These are phyloP conservation scores for Coprinopsis cinerea DNA, from an alignment of 768 basidiomycete genomes.

Conservation along the genomic window DNA sequence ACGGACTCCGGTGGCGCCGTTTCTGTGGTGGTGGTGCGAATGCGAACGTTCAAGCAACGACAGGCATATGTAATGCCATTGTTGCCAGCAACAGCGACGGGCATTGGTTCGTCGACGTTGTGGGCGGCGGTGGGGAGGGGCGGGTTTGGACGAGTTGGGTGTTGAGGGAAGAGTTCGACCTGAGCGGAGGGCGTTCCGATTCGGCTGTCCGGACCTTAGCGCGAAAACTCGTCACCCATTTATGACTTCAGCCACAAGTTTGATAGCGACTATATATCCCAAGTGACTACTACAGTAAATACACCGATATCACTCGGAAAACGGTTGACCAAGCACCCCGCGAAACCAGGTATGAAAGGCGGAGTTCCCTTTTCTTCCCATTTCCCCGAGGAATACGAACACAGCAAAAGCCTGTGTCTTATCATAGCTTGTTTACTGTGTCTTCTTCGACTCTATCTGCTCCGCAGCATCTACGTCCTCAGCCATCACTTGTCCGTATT, in stretches of 20 bases:
- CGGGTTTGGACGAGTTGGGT: conserved; percentile 11
- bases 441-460: conserved; percentile 49
- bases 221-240: conserved; percentile 4
- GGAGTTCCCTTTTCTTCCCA: conserved; percentile 8
- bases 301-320: not conserved
- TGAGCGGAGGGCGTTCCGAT: conserved; percentile 31
- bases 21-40: conserved; percentile 34
- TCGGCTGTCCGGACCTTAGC: conserved; percentile 32
- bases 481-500: conserved; percentile 83
- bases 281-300: too few relatives aligned
- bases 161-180: conserved; percentile 18
- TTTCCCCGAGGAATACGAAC: conserved; percentile 19
- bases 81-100: conserved; percentile 20
- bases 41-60: conserved; percentile 66
- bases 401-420: not conserved
- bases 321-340: not conserved
- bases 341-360: not conserved
- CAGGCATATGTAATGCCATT: conserved; percentile 42
- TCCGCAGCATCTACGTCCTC: conserved; percentile 39
- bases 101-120: conserved; percentile 22
- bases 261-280: not conserved
- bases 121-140: conserved; percentile 8
- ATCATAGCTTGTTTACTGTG: conserved; percentile 27
- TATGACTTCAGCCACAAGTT: conserved; percentile 1
- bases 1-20: conserved; percentile 26